phyloP scores from a whole-genome alignment of 2,329 filamentous ascomycete genomes.

The Clonostachys solani region DNA sequence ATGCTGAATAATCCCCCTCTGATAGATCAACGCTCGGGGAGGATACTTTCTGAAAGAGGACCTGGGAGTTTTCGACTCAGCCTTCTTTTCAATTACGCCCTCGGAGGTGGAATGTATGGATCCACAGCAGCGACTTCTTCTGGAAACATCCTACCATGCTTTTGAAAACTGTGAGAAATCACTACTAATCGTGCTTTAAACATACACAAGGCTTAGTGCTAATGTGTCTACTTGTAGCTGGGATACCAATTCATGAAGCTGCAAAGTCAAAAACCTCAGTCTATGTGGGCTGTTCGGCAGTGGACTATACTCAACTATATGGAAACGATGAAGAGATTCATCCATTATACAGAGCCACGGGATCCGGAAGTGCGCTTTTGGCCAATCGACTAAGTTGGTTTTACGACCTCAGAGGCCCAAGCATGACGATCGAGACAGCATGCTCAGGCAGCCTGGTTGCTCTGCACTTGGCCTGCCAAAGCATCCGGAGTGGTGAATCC shows the following conservation, averaged over 20 bases:
- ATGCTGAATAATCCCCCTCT: background rate
- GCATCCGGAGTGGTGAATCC: slow-evolving; percentile 28
- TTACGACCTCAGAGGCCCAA: slow-evolving; percentile 47
- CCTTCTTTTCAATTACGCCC: slow-evolving; percentile 46
- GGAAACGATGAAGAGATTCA: slow-evolving; percentile 39
- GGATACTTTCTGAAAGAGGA: slow-evolving; percentile 41
- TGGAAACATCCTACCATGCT: slow-evolving; percentile 50
- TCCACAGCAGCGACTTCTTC: slow-evolving; percentile 46
- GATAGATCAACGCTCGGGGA: slow-evolving; percentile 19
- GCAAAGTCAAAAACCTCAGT: slow-evolving; percentile 44
- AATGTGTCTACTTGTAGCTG: slow-evolving; percentile 19
- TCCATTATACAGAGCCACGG: slow-evolving; percentile 19
- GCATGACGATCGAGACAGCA: slow-evolving; percentile 44
- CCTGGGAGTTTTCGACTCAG: slow-evolving; percentile 41
- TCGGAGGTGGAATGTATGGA: slow-evolving; percentile 45
- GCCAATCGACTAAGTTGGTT: slow-evolving; percentile 48
- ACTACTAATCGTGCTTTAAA: background rate
- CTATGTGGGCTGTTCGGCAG: slow-evolving; percentile 40
- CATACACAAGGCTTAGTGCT: too few relatives aligned
- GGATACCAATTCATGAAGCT: slow-evolving; percentile 39
- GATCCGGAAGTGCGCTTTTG: slow-evolving; percentile 30
- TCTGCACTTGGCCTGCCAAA: slow-evolving; percentile 42
- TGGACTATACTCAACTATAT: slow-evolving; percentile 42
- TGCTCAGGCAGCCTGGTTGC: slow-evolving; percentile 43
- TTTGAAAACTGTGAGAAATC: slow-evolving; percentile 32